Evolutionary conservation across 352 stramenopile species (phyloP).

Genomic region (Nothophytophthora sp.): DNA sequence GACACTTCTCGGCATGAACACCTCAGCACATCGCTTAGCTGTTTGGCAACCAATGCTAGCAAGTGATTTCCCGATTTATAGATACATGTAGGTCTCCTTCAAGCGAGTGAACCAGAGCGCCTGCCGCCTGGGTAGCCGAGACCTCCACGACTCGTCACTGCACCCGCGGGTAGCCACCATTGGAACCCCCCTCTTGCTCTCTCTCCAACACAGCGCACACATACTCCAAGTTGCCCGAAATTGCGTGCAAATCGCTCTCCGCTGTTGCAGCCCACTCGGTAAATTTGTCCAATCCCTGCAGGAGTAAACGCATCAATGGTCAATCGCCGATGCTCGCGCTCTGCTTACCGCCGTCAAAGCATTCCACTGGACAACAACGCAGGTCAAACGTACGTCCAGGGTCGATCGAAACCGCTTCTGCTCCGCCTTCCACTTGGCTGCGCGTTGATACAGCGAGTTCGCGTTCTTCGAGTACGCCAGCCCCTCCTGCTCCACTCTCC

Average conservation of each 20-base stretch:
- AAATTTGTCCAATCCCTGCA: constrained; percentile 53
- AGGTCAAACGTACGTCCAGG: constrained; percentile 32
- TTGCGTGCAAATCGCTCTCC: constrained; percentile 48
- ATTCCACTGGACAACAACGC: neutral
- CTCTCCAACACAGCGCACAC: constrained; percentile 67
- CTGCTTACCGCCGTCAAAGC: no score
- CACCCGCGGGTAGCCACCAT: constrained; percentile 21
- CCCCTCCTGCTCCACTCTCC: constrained; percentile 58
- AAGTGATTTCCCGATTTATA: no score
- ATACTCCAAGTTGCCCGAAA: constrained; percentile 73
- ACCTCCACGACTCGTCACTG: constrained; percentile 2
- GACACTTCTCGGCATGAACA: no score
- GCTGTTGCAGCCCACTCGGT: constrained; percentile 48
- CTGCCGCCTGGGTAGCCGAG: neutral
- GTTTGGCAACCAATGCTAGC: no score
- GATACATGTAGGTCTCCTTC: no score
- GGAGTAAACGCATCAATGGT: no score
- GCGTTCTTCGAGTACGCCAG: constrained; percentile 64
- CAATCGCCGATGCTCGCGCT: no score
- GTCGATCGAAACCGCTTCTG: constrained; percentile 56
- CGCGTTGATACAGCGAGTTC: constrained; percentile 55
- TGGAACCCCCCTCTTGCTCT: constrained; percentile 28
- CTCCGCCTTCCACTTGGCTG: constrained; percentile 67
- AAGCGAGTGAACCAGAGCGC: neutral
- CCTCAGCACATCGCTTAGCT: no score